Conservation (phyloP, 2,329 filamentous ascomycete genomes). For the Cladobotryum protrusum region DNA sequence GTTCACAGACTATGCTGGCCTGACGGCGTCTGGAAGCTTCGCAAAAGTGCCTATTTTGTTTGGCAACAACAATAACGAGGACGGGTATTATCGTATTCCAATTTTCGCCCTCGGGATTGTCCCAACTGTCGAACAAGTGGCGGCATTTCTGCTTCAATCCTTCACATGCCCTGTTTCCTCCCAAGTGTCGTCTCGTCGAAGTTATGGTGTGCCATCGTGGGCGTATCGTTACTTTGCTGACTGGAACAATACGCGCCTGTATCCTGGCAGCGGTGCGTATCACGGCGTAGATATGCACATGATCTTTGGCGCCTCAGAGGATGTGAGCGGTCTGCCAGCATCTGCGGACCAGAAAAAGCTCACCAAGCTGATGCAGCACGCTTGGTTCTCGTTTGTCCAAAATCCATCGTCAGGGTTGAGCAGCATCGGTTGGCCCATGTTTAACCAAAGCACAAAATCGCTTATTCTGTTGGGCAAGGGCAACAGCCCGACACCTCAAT, state of each 20-base stretch:
- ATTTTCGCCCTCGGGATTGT: constrained; percentile 33
- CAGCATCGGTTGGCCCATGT: constrained; percentile 20
- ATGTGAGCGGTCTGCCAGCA: constrained; percentile 32
- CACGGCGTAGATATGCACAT: constrained; percentile 44
- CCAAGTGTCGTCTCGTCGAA: constrained; percentile 30
- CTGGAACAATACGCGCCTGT: constrained; percentile 42
- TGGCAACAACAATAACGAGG: constrained; percentile 40
- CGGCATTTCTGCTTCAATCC: constrained; percentile 35
- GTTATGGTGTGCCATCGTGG: constrained; percentile 34
- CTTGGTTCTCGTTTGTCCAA: constrained; percentile 35
- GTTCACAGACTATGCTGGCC: constrained; percentile 33
- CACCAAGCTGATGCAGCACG: constrained; percentile 31
- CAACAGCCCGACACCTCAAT: constrained; percentile 12
- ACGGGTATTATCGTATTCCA: constrained; percentile 40
- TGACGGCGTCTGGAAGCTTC: constrained; percentile 30
- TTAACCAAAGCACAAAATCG: constrained; percentile 13
- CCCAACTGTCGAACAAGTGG: constrained; percentile 32
- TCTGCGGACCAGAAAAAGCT: constrained; percentile 24
- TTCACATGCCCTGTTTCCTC: constrained; percentile 40
- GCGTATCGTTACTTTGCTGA: constrained; percentile 43
- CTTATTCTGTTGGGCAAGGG: constrained; percentile 14
- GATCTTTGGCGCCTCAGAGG: constrained; percentile 36
- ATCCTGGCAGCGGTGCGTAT: constrained; percentile 40
- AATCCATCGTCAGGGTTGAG: constrained; percentile 31
- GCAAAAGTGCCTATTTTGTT: constrained; percentile 35